phyloP scores from a whole-genome alignment of 1,139 yeast genomes.

The Nadsonia starkeyi-henricii region DNA sequence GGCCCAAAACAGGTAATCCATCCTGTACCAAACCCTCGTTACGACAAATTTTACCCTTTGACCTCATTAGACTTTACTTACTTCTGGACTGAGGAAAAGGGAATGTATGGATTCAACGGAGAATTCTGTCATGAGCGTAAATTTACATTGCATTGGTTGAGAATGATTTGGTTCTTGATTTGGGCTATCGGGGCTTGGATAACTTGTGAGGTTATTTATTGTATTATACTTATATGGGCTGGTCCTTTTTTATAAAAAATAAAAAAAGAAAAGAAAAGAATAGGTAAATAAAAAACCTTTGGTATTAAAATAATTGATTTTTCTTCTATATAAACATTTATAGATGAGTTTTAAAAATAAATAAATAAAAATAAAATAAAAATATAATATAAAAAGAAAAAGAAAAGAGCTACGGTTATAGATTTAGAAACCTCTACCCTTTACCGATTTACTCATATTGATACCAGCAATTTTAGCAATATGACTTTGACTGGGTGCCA shows the following conservation, averaged over 20 bases:
- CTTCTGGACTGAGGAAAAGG: constrained; percentile 14
- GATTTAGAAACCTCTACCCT: constrained; percentile 11
- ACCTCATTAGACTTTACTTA: constrained; percentile 13
- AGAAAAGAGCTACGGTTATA: too few relatives aligned
- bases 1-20: constrained; percentile 12
- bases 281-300: too few relatives aligned
- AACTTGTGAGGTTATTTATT: background rate
- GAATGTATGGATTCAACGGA: constrained; percentile 16
- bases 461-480: constrained; percentile 58
- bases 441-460: constrained; percentile 29
- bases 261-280: too few relatives aligned
- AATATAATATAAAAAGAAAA: too few relatives aligned
- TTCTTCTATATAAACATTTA: too few relatives aligned
- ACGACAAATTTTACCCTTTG: constrained; percentile 12
- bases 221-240: background rate
- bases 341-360: too few relatives aligned
- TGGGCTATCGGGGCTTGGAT: background rate
- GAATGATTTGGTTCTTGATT: background rate
- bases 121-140: constrained; percentile 14
- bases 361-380: too few relatives aligned
- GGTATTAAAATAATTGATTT: too few relatives aligned
- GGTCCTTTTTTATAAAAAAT: background rate
- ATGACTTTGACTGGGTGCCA: constrained; percentile 62
- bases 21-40: constrained; percentile 10
- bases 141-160: constrained; percentile 9